Base-by-base conservation (phyloP, 1,139 yeast species). In the Kurtzmaniella quercitrusa region DNA sequence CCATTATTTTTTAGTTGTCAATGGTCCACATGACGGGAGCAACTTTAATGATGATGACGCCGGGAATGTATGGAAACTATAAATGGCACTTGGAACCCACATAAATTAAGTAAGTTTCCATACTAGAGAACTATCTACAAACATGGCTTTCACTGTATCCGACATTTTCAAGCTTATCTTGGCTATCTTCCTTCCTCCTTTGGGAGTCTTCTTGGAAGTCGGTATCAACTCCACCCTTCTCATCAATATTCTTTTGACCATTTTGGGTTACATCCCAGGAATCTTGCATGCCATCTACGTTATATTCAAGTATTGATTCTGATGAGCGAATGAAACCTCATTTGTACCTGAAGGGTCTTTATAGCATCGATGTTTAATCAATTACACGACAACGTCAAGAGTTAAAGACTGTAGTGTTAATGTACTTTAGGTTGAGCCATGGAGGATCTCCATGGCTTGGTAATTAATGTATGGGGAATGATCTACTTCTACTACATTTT, bases 181-280 rank as follows among this genome's bases (percentile, higher is more conserved):
- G 52, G 90, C 90, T 24, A 58, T 83, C 56, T 63, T 85, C 53
- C 67, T 84, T 50, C 91, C 91, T 41, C 91, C 91, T 44, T 65
- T 85, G 49, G 91, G 90, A 49, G 93, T 85, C 15, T 82, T 82
- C 64, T 61, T 82, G 50, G 89, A 84, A 66, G 68, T 73, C 52
- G 93, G 91, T 34, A 79, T 86, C 59, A 64, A 74, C 18, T 58
- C 68, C 15, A 70, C 83, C 31, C 66, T 85, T 43, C 65, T 82
- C 46, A 68, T 85, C 58, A 82, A 81, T 64, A 68, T 82, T 47
- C 49, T 82, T 46, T 74, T 84, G 62, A 79, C 85, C 39, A 61
- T 77, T 44, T 69, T 82, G 48, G 90, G 87, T 45, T 82, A 75
- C 63, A 70, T 78, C 62, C 82, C 89, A 51, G 83, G 84, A 57